Base-by-base conservation (phyloP, 169 alveolate species). In the Plasmodium ovale region DNA sequence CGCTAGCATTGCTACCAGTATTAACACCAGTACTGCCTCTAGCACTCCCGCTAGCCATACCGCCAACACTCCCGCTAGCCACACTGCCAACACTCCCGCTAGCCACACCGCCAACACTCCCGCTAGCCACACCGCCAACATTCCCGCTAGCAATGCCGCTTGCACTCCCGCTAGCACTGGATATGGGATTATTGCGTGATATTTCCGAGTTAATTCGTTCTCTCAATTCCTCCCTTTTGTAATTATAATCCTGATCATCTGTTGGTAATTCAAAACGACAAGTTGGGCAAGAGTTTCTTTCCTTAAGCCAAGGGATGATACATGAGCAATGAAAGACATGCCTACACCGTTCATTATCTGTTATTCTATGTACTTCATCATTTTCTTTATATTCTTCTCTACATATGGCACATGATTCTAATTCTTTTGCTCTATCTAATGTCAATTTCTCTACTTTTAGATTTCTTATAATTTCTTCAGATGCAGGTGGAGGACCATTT, bases 211-310 rank as follows among this genome's bases (percentile, higher is more conserved):
- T 90, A 16, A 93, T 33, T 33, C 95, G 64, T 16, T 91, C 82
- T n/a, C 95, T 84, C 21, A 93, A 74, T 21, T 88, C 88, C 29
- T 82, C 95, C 23, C 97, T 94, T 85, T 95, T 94, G 21, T 89
- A 82, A 88, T 96, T 96, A 93, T 96, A 97, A 39, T 92, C 96
- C n/a, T 92, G 97, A 94, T 96, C 98, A 88, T 96, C 98, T 1
- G 99, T 96, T 0, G 98, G 98, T 65, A 98, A 94, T 85, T 98
- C 99, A 85, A 87, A 96, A 88, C 99, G 95, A 89, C 99, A 98
- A 27, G 97, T 98, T 7, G 99, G 99, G 56, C 99, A 98, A 23
- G 99, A 94, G 87, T 97, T 97, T 85, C 97, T 98, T 84, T 95
- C 97, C 72, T 96, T 92, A 54, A 97, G 94, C 99, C 99, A 98